Conservation (phyloP, 768 basidiomycete species). For the Boletus insuetus region DNA sequence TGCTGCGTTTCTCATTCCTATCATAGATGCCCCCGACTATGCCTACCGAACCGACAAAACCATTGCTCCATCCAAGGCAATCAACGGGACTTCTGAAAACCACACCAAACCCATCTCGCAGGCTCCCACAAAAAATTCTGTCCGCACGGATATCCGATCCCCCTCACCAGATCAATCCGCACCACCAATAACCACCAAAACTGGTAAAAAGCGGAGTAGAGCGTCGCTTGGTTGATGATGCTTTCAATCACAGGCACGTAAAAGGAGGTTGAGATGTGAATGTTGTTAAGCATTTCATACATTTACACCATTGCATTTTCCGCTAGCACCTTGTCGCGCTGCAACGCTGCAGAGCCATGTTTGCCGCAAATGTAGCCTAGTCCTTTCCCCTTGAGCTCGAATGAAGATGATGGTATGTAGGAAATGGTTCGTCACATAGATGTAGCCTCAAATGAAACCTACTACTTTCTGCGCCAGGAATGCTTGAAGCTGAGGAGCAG, state of each 20-base stretch:
- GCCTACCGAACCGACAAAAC: constrained; percentile 15
- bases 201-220: constrained; percentile 34
- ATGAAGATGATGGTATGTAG: constrained; percentile 27
- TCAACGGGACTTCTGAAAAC: constrained; percentile 15
- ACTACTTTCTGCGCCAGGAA: constrained; percentile 27
- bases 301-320: constrained; percentile 28
- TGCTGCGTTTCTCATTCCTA: constrained; percentile 2
- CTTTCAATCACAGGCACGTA: constrained; percentile 14
- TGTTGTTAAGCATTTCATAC: constrained; percentile 26
- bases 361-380: constrained; percentile 30
- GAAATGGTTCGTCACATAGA: constrained; percentile 16
- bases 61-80: constrained; percentile 5
- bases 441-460: constrained; percentile 17
- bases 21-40: constrained; percentile 25
- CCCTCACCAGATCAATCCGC: constrained; percentile 11
- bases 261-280: constrained; percentile 17
- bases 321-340: constrained; percentile 25
- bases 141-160: constrained; percentile 12
- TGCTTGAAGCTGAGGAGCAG: constrained; percentile 30
- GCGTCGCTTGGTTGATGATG: constrained; percentile 25
- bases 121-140: constrained; percentile 19
- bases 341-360: constrained; percentile 16
- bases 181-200: constrained; percentile 18
- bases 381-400: constrained; percentile 12
- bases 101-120: constrained; percentile 12